These are phyloP conservation scores for Cornus kousa DNA, from an alignment of 148 eudicot species.

Conservation along the genomic window DNA sequence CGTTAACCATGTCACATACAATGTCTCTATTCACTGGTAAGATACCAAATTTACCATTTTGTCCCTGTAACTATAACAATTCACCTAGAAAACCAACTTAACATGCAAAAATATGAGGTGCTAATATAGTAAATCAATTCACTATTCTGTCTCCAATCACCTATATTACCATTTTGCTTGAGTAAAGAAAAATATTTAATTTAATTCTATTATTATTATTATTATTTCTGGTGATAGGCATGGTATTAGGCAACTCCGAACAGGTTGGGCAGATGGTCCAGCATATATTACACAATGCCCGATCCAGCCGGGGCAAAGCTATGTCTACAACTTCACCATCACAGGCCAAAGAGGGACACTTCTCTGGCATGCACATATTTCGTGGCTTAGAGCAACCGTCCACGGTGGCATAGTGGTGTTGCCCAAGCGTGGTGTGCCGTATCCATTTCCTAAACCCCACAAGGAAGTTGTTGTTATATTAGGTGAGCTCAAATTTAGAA, in stretches of 20 bases:
- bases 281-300: constrained; percentile 65
- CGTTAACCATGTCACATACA: constrained; percentile 48
- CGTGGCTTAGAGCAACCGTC: constrained; percentile 53
- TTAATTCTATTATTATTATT: too few relatives aligned
- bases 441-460: constrained; percentile 60
- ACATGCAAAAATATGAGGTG: not conserved
- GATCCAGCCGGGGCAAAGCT: constrained; percentile 46
- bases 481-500: constrained; percentile 23
- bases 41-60: not conserved
- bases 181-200: too few relatives aligned
- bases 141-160: too few relatives aligned
- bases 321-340: constrained; percentile 48
- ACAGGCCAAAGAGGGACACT: constrained; percentile 60
- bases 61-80: too few relatives aligned
- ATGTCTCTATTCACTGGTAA: constrained; percentile 58
- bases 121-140: not conserved
- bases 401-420: constrained; percentile 49
- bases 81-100: too few relatives aligned
- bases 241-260: constrained; percentile 49
- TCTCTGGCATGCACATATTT: constrained; percentile 54
- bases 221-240: constrained; percentile 25
- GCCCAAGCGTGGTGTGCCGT: constrained; percentile 55
- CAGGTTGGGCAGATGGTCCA: constrained; percentile 66
- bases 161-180: too few relatives aligned
- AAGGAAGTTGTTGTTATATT: constrained; percentile 47